These are phyloP conservation scores for Tylopilus microsporus DNA, from an alignment of 1,284 basidiomycete genomes.

Conservation along the genomic window DNA sequence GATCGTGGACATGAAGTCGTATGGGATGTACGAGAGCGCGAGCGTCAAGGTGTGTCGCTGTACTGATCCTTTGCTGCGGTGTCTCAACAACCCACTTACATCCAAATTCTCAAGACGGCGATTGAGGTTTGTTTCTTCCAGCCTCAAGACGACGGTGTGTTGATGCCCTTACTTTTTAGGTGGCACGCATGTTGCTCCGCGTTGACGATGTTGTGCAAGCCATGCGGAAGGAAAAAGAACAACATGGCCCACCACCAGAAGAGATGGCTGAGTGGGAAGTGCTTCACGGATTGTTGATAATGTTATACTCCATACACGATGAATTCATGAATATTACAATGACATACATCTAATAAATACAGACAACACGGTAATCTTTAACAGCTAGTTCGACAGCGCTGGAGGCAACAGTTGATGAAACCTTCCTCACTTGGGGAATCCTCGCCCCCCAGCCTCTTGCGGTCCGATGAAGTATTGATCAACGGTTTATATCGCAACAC, in stretches of 20 bases:
- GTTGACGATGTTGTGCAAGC: constrained; percentile 95
- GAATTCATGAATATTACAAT: constrained; percentile 9
- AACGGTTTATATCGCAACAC: constrained; percentile 77
- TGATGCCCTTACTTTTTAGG: constrained; percentile 37
- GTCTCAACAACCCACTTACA: constrained; percentile 37
- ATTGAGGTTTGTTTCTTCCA: constrained; percentile 61
- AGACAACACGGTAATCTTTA: neutral
- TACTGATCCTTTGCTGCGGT: neutral
- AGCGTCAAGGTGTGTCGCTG: constrained; percentile 74
- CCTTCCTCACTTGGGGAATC: constrained; percentile 50
- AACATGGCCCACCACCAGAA: constrained; percentile 49
- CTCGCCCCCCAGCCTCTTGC: constrained; percentile 20
- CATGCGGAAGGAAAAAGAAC: constrained; percentile 58
- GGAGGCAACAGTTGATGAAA: constrained; percentile 86
- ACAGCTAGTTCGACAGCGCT: neutral
- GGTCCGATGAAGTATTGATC: constrained; percentile 32
- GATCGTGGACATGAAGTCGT: constrained; percentile 91
- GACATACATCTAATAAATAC: constrained; percentile 14
- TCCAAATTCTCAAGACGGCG: constrained; percentile 96
- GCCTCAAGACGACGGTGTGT: neutral
- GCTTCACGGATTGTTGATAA: neutral
- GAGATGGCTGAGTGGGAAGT: constrained; percentile 41
- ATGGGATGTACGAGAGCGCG: constrained; percentile 91
- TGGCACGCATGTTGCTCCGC: constrained; percentile 84
- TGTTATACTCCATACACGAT: neutral